Evolutionary conservation across 495 filamentous ascomycete species (phyloP).

Genomic region (Collariella sp.): DNA sequence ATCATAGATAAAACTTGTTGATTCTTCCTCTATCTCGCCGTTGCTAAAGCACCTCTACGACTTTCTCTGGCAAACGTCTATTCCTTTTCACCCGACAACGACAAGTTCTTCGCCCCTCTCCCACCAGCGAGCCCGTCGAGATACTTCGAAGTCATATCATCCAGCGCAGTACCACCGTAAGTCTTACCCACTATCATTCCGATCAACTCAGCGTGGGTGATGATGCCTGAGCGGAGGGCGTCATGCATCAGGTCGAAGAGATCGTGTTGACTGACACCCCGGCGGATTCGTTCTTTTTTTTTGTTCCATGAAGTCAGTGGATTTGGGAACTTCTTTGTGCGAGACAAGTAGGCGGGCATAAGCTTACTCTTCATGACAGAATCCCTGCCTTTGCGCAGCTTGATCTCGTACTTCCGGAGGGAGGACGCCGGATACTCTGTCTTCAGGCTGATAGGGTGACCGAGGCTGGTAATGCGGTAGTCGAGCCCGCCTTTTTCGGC

Average conservation of each 20-base stretch:
- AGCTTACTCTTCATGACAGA: conserved; percentile 27
- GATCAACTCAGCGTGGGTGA: conserved; percentile 29
- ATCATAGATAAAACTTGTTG: no score
- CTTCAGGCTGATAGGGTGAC: conserved; percentile 27
- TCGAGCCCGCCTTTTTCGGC: conserved; percentile 21
- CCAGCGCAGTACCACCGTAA: conserved; percentile 23
- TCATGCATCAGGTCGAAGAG: conserved; percentile 27
- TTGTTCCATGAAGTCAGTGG: no score
- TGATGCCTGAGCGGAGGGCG: conserved; percentile 24
- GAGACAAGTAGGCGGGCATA: background rate
- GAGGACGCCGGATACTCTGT: conserved; percentile 27
- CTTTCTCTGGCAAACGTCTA: background rate
- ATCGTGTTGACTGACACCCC: conserved; percentile 28
- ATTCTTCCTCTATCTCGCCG: no score
- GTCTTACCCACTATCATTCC: conserved; percentile 29
- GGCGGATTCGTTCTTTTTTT: conserved; percentile 27
- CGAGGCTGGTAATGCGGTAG: conserved; percentile 31
- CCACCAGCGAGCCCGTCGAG: conserved; percentile 20
- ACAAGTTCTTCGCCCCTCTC: conserved; percentile 15
- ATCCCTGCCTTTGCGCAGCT: conserved; percentile 28
- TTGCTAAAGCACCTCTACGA: background rate
- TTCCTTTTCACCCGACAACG: conserved; percentile 19
- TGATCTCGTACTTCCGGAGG: conserved; percentile 30
- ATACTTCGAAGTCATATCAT: conserved; percentile 28
- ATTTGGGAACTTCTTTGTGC: no score